Evolutionary conservation across 208 protist species (phyloP).

Genomic region (Trypanosoma conorhini): DNA sequence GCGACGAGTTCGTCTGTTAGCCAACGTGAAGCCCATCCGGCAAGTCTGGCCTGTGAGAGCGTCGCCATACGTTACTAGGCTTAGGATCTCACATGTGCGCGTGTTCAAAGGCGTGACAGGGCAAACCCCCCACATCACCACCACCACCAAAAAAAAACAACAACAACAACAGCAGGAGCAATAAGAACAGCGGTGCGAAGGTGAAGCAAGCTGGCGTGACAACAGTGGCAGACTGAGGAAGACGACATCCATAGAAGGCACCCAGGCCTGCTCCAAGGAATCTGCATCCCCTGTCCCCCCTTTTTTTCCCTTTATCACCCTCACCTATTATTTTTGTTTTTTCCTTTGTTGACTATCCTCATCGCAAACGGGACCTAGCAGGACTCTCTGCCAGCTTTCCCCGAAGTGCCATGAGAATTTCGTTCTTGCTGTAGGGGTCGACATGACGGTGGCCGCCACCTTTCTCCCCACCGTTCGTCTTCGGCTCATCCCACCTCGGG

Average conservation of each 20-base stretch:
- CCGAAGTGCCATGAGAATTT: not conserved
- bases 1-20: constrained; percentile 86
- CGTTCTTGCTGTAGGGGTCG: constrained; percentile 8
- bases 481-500: not conserved
- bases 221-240: not conserved
- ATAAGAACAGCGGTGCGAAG: constrained; percentile 1
- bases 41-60: constrained; percentile 56
- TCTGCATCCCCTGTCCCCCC: not conserved
- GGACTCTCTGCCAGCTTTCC: not conserved
- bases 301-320: not conserved
- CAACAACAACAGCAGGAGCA: not conserved
- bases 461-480: not conserved
- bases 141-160: not conserved
- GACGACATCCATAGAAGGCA: not conserved
- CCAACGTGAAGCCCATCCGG: constrained; percentile 78
- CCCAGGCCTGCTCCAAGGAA: not conserved
- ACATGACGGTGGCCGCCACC: not conserved
- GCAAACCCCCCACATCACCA: too few relatives aligned
- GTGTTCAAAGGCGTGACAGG: not conserved
- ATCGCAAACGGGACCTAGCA: not conserved
- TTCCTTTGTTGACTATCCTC: not conserved
- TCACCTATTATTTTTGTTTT: not conserved
- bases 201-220: not conserved
- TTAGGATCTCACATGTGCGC: not conserved
- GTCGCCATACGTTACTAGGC: constrained; percentile 55